Conservation (phyloP, 352 stramenopile genomes). For the Plasmopara viticola region DNA sequence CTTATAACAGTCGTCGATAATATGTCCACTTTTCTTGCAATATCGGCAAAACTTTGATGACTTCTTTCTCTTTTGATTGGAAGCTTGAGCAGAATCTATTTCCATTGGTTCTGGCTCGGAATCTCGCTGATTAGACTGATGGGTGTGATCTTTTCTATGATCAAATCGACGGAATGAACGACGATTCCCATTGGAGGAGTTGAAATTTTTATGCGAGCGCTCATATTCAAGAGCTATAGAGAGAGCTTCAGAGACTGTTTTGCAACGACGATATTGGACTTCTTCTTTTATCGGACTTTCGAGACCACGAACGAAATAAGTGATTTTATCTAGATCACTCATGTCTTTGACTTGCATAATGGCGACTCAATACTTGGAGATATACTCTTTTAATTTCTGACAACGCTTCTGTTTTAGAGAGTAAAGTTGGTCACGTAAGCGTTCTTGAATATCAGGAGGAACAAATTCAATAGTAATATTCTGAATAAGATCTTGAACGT, state of each 20-base stretch:
- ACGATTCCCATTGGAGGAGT: neutral
- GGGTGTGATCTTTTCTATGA: too few relatives aligned
- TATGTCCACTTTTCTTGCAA: neutral
- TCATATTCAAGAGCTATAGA: neutral
- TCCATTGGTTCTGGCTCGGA: neutral
- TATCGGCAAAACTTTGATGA: neutral
- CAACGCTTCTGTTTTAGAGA: neutral
- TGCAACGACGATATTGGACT: neutral
- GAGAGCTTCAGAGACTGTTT: neutral
- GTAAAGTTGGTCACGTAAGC: neutral
- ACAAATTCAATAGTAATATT: neutral
- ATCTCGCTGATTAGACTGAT: too few relatives aligned
- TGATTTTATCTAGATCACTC: neutral
- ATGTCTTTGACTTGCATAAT: conserved; percentile 1
- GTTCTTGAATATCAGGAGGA: conserved; percentile 1
- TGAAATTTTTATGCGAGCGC: neutral
- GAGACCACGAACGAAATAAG: neutral
- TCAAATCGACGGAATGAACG: too few relatives aligned
- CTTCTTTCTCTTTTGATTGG: neutral
- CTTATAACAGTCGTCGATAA: neutral
- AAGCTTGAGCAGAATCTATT: neutral
- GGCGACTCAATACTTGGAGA: neutral
- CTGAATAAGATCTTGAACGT: neutral
- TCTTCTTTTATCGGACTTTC: neutral
- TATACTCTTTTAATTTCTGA: neutral